Conservation (phyloP, 805 yeast species). For the Komagataella pastoris region DNA sequence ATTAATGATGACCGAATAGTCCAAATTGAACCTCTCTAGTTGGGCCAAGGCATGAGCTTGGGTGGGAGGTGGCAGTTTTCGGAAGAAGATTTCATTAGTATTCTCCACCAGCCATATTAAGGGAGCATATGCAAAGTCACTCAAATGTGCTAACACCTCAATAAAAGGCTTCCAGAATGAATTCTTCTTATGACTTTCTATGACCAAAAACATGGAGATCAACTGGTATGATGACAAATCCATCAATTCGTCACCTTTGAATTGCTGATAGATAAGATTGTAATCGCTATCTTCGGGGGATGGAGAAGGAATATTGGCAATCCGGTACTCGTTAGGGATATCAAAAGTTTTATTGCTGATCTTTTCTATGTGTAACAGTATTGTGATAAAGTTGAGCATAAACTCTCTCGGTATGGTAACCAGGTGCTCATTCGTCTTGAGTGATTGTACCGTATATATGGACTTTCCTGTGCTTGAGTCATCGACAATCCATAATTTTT, state of each 20-base stretch:
- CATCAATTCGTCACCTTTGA: slow-evolving; percentile 19
- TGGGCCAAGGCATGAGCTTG: slow-evolving; percentile 27
- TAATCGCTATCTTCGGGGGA: slow-evolving; percentile 1
- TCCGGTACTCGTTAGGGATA: background rate
- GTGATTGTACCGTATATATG: slow-evolving; percentile 25
- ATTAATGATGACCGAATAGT: slow-evolving; percentile 23
- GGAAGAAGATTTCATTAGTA: slow-evolving; percentile 14
- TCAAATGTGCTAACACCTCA: slow-evolving; percentile 41
- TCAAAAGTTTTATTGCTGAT: slow-evolving; percentile 4
- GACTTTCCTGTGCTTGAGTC: slow-evolving; percentile 49
- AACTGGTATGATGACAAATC: slow-evolving; percentile 47
- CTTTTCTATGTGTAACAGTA: slow-evolving; percentile 27
- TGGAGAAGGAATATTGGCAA: background rate
- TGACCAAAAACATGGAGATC: slow-evolving; percentile 31
- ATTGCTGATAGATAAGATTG: slow-evolving; percentile 6
- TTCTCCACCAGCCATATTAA: slow-evolving; percentile 39
- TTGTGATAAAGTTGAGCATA: slow-evolving; percentile 45
- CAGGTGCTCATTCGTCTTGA: slow-evolving; percentile 30
- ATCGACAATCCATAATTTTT: slow-evolving; percentile 26
- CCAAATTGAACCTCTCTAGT: slow-evolving; percentile 25
- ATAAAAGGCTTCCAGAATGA: slow-evolving; percentile 65
- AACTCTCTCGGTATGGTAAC: slow-evolving; percentile 44
- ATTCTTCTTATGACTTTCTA: slow-evolving; percentile 25
- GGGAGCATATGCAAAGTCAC: slow-evolving; percentile 47
- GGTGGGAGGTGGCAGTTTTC: slow-evolving; percentile 31